These are phyloP conservation scores for Theobroma cacao DNA, from an alignment of 345 rosid genomes.

Conservation along the genomic window DNA sequence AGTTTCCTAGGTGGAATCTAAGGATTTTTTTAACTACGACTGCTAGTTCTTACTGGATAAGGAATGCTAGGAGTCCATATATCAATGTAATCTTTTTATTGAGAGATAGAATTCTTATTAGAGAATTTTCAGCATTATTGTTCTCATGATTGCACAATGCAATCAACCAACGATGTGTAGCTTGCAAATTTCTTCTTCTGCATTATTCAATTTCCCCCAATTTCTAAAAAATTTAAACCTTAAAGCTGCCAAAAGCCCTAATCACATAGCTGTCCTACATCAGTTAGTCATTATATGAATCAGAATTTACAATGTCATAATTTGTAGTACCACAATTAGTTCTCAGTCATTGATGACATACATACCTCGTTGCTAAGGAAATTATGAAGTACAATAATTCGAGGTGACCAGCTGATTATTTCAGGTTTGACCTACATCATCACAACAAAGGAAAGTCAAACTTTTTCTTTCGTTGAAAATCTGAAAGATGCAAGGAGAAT, in stretches of 20 bases:
- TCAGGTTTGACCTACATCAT: constrained; percentile 88
- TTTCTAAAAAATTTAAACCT: not conserved
- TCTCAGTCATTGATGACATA: not conserved
- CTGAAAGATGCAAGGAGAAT: not conserved
- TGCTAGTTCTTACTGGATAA: too few relatives aligned
- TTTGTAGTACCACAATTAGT: not conserved
- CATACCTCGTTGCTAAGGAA: constrained; percentile 91
- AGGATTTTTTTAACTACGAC: too few relatives aligned
- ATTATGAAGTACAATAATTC: constrained; percentile 78
- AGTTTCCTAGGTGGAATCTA: too few relatives aligned
- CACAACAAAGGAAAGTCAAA: constrained; percentile 2
- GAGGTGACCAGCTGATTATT: constrained; percentile 88
- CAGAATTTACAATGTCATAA: not conserved
- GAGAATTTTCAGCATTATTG: not conserved
- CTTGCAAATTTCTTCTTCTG: not conserved
- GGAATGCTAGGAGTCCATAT: too few relatives aligned
- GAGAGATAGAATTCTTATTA: not conserved
- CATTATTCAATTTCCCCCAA: not conserved
- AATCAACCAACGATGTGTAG: not conserved
- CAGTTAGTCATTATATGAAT: not conserved
- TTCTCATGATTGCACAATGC: not conserved
- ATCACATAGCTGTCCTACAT: not conserved
- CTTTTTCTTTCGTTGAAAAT: not conserved
- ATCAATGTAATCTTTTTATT: too few relatives aligned
- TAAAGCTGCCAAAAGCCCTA: not conserved